These are phyloP conservation scores for Heterobasidion irregulare DNA, from an alignment of 1,284 basidiomycete genomes.

Conservation along the genomic window DNA sequence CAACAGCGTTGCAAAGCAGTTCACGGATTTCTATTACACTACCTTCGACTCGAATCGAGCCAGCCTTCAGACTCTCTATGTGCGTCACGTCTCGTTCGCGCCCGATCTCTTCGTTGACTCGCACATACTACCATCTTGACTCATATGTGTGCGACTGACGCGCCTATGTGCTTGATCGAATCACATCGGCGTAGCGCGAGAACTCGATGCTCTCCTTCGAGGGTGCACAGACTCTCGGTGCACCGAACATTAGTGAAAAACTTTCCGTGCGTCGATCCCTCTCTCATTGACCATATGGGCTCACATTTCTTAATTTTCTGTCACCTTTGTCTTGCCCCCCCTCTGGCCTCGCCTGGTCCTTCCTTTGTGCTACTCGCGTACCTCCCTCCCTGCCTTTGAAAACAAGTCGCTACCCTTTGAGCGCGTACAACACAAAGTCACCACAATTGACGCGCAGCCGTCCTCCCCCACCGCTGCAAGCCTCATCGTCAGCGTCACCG, in stretches of 20 bases:
- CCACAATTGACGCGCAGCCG: slow-evolving; percentile 87
- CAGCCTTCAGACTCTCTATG: slow-evolving; percentile 60
- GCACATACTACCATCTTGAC: no score
- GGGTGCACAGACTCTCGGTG: slow-evolving; percentile 56
- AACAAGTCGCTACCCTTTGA: slow-evolving; percentile 72
- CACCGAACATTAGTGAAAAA: slow-evolving; percentile 66
- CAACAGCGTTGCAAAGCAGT: slow-evolving; percentile 54
- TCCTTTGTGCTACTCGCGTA: no score
- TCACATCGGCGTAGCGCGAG: slow-evolving; percentile 46
- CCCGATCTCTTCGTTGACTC: not conserved
- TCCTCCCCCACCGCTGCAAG: slow-evolving; percentile 55
- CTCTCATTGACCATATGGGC: not conserved
- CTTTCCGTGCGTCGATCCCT: slow-evolving; percentile 47
- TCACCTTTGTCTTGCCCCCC: not conserved
- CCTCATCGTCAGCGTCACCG: slow-evolving; percentile 86
- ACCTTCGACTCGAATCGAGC: slow-evolving; percentile 62
- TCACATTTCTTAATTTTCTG: not conserved
- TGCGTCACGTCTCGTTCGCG: slow-evolving; percentile 30
- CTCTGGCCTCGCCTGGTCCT: slow-evolving; percentile 2
- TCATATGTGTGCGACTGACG: not conserved
- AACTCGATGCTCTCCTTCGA: slow-evolving; percentile 91
- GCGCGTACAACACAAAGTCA: slow-evolving; percentile 78
- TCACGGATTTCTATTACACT: slow-evolving; percentile 69
- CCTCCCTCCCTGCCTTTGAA: no score
- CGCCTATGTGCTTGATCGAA: slow-evolving; percentile 10